phyloP scores from a whole-genome alignment of 768 basidiomycete genomes.

The Mycena metata region DNA sequence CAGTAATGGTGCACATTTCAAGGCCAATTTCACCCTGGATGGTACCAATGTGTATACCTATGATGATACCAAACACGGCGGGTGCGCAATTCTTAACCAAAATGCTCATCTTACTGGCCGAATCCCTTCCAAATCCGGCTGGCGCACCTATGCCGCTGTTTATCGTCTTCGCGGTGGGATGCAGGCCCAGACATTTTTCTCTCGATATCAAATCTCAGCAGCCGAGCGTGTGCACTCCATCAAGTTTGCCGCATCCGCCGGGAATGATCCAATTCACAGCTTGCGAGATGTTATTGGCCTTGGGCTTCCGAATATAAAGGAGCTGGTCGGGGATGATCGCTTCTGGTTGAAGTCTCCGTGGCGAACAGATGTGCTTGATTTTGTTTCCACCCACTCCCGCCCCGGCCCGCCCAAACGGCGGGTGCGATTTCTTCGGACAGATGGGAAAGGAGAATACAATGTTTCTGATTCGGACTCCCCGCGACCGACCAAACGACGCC shows the following conservation, averaged over 20 bases:
- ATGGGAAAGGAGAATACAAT: not conserved
- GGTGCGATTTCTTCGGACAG: not conserved
- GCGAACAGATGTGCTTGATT: not conserved
- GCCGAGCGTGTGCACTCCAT: not conserved
- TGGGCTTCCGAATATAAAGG: not conserved
- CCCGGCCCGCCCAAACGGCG: not conserved
- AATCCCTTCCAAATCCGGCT: not conserved
- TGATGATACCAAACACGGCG: constrained; percentile 6
- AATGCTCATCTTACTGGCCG: not conserved
- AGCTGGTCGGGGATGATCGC: not conserved
- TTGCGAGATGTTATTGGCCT: not conserved
- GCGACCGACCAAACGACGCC: not conserved
- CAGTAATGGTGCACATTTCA: constrained; percentile 1
- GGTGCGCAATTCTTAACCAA: not conserved
- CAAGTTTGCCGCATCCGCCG: not conserved
- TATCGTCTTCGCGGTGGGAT: constrained; percentile 8
- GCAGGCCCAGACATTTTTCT: not conserved
- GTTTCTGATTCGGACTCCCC: not conserved
- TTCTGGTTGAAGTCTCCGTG: not conserved
- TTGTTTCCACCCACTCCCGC: not conserved
- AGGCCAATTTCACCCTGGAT: not conserved
- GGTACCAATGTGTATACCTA: not conserved
- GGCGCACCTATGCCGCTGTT: constrained; percentile 8
- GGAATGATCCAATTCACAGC: not conserved
- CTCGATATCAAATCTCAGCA: not conserved